Base-by-base conservation (phyloP, 2,329 filamentous ascomycete species). In the Magnaporthales sp. region DNA sequence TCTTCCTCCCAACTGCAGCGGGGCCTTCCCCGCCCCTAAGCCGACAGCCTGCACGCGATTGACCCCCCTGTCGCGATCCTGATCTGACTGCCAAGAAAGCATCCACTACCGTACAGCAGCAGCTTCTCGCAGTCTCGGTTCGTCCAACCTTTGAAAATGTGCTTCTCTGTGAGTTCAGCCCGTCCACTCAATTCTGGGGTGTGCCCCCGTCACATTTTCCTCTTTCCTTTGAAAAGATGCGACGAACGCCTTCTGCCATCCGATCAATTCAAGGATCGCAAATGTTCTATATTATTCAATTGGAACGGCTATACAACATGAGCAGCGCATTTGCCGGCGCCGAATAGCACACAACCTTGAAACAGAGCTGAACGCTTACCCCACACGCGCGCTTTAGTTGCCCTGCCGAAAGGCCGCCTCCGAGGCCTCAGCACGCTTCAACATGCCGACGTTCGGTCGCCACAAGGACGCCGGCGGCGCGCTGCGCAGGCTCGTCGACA, bases 401-500 rank as follows among this genome's bases (percentile, higher is more conserved):
- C 26, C 24, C 10, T 26, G 24, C 56, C 56, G 56, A 27, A 60
- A 60, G 56, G 24, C 56, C 56, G 26, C 22, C 38, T 46, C 38
- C 15, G 38, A 46, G 54, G n/a, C 26, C 56, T 60, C 56, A 11
- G 56, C 7, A 24, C 56, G 56, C 56, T 60, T 27, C 56, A 60
- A 27, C 56, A 60, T 60, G 56, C 56, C 56, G 22, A 27, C 56
- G 26, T 60, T 60, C 19, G 56, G 56, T 7, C 56, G 56, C 26
- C 56, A 60, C 56, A 24, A 60, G 56, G 56, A 60, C 63, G 38
- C 38, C 31, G 32, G 56, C 64, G 56, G 62, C 61, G 67, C 46
- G 22, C 54, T 73, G 24, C 64, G 67, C 38, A 66, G 60, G 22
- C 66, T 73, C 9, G 67, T 72, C 51, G 66, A 67, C 66, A 69